Evolutionary conservation across 352 stramenopile genomes (phyloP).

Genomic region (Phytopythium vexans): DNA sequence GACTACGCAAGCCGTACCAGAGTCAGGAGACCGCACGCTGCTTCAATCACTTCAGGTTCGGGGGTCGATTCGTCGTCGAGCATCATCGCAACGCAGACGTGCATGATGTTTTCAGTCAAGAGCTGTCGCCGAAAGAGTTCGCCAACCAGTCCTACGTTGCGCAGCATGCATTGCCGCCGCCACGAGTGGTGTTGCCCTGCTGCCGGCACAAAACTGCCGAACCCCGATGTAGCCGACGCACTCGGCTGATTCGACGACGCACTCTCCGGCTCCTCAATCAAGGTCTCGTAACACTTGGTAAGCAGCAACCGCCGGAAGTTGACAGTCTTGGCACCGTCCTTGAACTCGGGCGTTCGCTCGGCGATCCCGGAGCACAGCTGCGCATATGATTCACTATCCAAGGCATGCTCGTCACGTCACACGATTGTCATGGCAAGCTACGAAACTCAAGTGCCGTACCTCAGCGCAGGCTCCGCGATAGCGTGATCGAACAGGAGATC

Average conservation of each 20-base stretch:
- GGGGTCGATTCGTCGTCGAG: conserved; percentile 69
- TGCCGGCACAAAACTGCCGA: background rate
- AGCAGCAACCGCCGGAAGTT: conserved; percentile 80
- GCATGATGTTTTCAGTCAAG: conserved; percentile 83
- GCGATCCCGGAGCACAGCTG: conserved; percentile 60
- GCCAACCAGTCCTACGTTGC: conserved; percentile 69
- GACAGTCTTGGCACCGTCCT: conserved; percentile 80
- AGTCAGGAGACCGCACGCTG: conserved; percentile 57
- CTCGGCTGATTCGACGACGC: conserved; percentile 11
- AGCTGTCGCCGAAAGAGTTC: conserved; percentile 77
- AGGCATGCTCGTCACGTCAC: background rate
- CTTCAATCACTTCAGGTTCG: conserved; percentile 60
- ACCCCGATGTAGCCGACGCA: background rate
- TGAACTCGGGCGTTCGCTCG: conserved; percentile 72
- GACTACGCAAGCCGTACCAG: conserved; percentile 28
- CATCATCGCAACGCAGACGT: conserved; percentile 84
- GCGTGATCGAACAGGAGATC: conserved; percentile 67
- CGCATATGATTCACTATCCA: conserved; percentile 49
- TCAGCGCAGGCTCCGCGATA: conserved; percentile 52
- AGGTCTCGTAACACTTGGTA: conserved; percentile 76
- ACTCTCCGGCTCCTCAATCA: conserved; percentile 65
- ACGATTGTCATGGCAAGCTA: background rate
- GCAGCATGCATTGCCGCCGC: conserved; percentile 72
- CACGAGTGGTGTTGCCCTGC: conserved; percentile 46
- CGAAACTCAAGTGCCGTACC: conserved; percentile 20